A percentile compares a stretch with the other conserved stretches of the same genome.
phyloP scores from a whole-genome alignment of 139 green algal genomes.

The Pseudopediastrum boryanum region DNA sequence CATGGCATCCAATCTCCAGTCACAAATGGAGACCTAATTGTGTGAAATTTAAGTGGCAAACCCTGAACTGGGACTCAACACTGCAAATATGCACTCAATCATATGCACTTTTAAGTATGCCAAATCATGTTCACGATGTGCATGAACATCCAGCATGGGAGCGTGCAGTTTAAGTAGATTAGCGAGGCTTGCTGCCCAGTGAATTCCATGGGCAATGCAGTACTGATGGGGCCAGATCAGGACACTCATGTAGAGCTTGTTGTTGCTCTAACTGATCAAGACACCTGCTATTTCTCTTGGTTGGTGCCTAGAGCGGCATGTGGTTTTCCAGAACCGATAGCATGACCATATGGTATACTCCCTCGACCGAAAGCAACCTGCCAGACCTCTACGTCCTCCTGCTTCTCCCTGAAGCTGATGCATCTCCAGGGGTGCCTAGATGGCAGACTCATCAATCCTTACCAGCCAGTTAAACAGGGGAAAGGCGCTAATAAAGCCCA shows the following conservation, averaged over 20 bases:
- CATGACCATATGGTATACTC: neutral
- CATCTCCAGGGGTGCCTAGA: neutral
- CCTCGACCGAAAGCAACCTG: neutral
- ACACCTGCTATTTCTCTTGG: neutral
- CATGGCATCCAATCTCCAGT: neutral
- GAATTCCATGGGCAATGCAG: too few species aligned
- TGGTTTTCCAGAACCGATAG: neutral
- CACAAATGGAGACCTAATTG: too few species aligned
- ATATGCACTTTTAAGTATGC: neutral
- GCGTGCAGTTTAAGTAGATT: too few species aligned
- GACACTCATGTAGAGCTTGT: too few species aligned
- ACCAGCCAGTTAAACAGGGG: constrained; percentile 73
- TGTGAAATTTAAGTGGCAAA: neutral
- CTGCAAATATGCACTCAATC: neutral
- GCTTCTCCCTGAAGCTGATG: neutral
- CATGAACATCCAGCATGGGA: neutral
- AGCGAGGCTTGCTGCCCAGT: too few species aligned
- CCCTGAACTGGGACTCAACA: neutral
- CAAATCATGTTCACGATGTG: neutral
- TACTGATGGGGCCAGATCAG: too few species aligned
- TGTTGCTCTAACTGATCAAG: too few species aligned
- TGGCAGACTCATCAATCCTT: neutral
- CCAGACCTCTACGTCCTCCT: neutral
- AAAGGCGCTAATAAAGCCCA: constrained; percentile 64
- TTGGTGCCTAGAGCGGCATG: neutral